Evolutionary conservation across 768 basidiomycete genomes (phyloP), one percentile per base, ranked within the genome.

Genomic region (Xerocomus spinulosus): DNA sequence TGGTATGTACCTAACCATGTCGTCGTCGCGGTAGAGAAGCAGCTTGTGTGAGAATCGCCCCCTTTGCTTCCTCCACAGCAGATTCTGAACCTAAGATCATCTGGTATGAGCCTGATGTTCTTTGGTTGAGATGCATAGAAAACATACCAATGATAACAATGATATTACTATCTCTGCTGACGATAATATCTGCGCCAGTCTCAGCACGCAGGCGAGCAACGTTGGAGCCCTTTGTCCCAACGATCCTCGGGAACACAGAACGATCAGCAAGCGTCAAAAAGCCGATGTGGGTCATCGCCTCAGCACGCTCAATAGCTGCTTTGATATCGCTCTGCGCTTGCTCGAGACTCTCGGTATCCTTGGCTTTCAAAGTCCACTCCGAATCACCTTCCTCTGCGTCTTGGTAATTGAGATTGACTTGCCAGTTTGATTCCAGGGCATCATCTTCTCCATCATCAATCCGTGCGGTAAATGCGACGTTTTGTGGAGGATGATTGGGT

Each of bases 151-250:
- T 81, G 61, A 97, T 86, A 54, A 87, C 80, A 59, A 96, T 94
- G 25, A 83, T 83, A 66, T 76, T 89, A 62, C 87, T 87, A 53
- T 93, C 92, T 54, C 89, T 82, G 66, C 90, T 82, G 46, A 97
- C 90, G 35, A 81, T 89, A 58, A 97, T 92, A 62, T 95, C 92
- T 46, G 93, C 87, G 34, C 91, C 89, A 44, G 88, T 95, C 69
- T 92, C 92, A 43, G 78, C 79, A 46, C 93, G 82, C 44, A 97
- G 77, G 41, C 93, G 86, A 44, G 86, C 77, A 42, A 97, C 88
- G 57, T 92, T 97, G 23, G 91, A 73, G 44, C 93, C 93, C 70
- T 94, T 95, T 10, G 85, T 71, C 32, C 94, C 94, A 52, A 97
- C 92, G 56, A 97, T 94, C 55, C 91, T 78, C 13, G 94, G 93